Base-by-base conservation (phyloP, 2,329 filamentous ascomycete genomes). In the Penicillium expansum region DNA sequence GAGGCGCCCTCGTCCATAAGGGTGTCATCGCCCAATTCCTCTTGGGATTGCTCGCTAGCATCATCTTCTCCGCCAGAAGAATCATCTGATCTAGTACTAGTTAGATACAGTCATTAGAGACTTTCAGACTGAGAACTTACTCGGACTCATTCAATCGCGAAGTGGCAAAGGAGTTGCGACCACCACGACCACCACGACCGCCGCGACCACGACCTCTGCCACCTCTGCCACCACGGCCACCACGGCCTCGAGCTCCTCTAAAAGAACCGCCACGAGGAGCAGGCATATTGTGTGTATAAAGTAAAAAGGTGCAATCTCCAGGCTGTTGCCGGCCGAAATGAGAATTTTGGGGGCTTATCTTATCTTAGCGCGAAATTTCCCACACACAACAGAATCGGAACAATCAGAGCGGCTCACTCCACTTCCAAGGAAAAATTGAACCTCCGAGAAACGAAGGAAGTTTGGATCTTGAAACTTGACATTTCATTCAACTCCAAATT, bases 181-280 rank as follows among this genome's bases (percentile, higher is more conserved):
- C 52, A 20, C 44, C 52, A 20, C 38, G 44, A 20, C 44, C 44
- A 32, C 51, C 43, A 37, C 37, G 37, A 22, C 51, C 42, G 9
- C 50, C 50, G 10, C 51, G 60, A 13, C 57, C 47, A 33, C 61
- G 89, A 47, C 90, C 78, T n/a, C n/a, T n/a, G 1, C 88, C 88
- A 38, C 84, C 85, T 8, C 91, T 91, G 35, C 91, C 82, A 4
- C 91, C 82, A 5, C 92, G 92, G 47, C 91, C 82, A 0, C 89
- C 88, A 11, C 68, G 66, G 10, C 62, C 67, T 22, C 64, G 62
- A 24, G 62, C 60, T 48, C 52, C 71, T 57, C 65, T 65, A 20
- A 52, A 54, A 29, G 52, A 59, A 16, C 48, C 54, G 39, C 71
- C 66, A 48, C 71, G 62, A 61, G 65, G 63, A 52, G 68, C 63